Evolutionary conservation across 805 yeast genomes (phyloP), one percentile per base, ranked within the genome.

Genomic region (Nakazawaea siamensis): DNA sequence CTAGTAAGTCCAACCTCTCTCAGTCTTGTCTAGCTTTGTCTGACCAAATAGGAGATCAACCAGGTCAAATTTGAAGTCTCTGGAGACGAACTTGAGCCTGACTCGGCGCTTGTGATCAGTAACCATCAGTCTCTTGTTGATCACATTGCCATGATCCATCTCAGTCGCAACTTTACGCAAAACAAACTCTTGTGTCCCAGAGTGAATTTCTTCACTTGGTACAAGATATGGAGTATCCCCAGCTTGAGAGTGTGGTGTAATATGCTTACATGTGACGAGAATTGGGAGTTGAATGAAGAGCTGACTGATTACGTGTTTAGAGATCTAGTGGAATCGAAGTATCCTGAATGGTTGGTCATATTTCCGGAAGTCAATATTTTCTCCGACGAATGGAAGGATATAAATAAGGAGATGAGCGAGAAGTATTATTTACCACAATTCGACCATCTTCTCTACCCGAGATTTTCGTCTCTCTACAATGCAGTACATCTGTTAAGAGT

Each of bases 321-420:
- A 7, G 47, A 52, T 15, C 46, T 66, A 15, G 20, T 62, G 4
- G 46, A 42, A n/a, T 62, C 64, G 2, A 64, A 53, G 24, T 50
- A 45, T n/a, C 62, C 60, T 18, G 68, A 72, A 44, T 77, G 94
- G 84, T 46, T 86, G 0, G 75, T 78, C 1, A 43, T 83, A 7
- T 87, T 87, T 44, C 97, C 97, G 0, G 97, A 88, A 54, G 95
- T 83, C 4, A 82, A 81, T 47, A 71, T 81, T 6, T 70, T 73
- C 53, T 70, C 77, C 0, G 60, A 68, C 9, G 68, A 68, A 24
- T 64, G 65, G 29, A 51, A 60, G 30, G 43, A 52, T 47, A 34
- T 68, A 27, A 94, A 86, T 41, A 60, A 66, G 26, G 63, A 67
- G 20, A 64, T 76, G 41, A 66, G 78, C 31, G 68, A 68, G 27